Conservation (phyloP, 2,329 filamentous ascomycete species). For the Ascochyta pisi region DNA sequence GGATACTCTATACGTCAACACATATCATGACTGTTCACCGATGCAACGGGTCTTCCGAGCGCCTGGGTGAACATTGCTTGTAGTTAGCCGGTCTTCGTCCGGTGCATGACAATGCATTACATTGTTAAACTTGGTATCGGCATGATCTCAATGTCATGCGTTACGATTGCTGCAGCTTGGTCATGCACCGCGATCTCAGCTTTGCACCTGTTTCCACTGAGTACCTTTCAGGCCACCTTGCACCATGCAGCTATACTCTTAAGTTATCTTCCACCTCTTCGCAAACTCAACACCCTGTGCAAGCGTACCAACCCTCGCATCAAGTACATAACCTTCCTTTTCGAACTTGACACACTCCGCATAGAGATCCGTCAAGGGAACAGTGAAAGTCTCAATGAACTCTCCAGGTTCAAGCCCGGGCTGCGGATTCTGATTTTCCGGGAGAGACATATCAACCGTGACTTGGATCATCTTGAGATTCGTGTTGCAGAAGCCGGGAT, state of each 20-base stretch:
- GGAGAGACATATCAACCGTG: constrained; percentile 70
- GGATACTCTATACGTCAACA: no score
- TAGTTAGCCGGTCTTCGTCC: no score
- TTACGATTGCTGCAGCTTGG: no score
- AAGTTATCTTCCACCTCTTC: constrained; percentile 53
- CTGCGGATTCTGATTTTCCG: constrained; percentile 72
- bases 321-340: constrained; percentile 75
- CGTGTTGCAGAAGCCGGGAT: constrained; percentile 53
- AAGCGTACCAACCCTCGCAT: constrained; percentile 77
- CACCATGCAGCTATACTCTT: background rate
- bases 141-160: background rate
- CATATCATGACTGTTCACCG: no score
- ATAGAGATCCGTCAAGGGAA: constrained; percentile 70
- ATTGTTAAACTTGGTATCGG: no score
- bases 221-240: no score
- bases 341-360: constrained; percentile 71
- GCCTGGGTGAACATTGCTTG: no score
- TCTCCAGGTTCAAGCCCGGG: constrained; percentile 79
- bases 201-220: no score
- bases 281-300: constrained; percentile 80
- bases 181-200: no score
- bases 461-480: constrained; percentile 72
- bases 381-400: constrained; percentile 80
- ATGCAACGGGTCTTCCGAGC: no score
- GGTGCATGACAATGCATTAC: no score